Conservation (phyloP, 108 stramenopile species). For the Skeletonema potamos region DNA sequence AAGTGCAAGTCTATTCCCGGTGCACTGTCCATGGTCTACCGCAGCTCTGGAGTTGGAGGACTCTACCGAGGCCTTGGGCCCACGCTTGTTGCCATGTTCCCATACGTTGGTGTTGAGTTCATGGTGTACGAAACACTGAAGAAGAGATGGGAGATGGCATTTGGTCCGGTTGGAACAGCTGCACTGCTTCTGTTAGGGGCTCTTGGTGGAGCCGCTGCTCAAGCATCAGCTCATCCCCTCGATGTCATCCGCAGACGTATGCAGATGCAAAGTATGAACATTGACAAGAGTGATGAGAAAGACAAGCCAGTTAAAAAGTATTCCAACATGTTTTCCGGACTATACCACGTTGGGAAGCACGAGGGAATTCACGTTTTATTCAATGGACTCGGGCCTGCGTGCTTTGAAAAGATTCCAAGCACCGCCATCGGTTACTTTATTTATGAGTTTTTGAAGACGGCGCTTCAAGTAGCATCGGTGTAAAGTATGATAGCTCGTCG, state of each 20-base stretch:
- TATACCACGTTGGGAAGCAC: conserved; percentile 34
- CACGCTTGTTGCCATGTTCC: conserved; percentile 53
- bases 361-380: conserved; percentile 45
- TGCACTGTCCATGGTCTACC: conserved; percentile 20
- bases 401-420: conserved; percentile 51
- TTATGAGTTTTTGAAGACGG: conserved; percentile 46
- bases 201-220: conserved; percentile 43
- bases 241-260: conserved; percentile 47
- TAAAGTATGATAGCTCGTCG: neutral
- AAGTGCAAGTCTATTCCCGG: conserved; percentile 27
- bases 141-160: conserved; percentile 19
- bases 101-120: conserved; percentile 52
- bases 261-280: conserved; percentile 49
- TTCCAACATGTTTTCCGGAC: conserved; percentile 41
- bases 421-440: conserved; percentile 51
- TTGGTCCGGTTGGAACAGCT: conserved; percentile 26
- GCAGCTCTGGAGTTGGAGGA: conserved; percentile 19
- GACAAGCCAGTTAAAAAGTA: conserved; percentile 11
- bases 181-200: conserved; percentile 41
- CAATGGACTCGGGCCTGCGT: conserved; percentile 51
- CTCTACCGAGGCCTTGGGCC: conserved; percentile 48
- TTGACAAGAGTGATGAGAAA: conserved; percentile 25
- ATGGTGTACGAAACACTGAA: conserved; percentile 53
- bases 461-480: conserved; percentile 34
- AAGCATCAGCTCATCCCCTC: conserved; percentile 46